Evolutionary conservation across 352 stramenopile genomes (phyloP), one percentile per base, ranked within the genome.

Genomic region (Phytophthora cactorum): DNA sequence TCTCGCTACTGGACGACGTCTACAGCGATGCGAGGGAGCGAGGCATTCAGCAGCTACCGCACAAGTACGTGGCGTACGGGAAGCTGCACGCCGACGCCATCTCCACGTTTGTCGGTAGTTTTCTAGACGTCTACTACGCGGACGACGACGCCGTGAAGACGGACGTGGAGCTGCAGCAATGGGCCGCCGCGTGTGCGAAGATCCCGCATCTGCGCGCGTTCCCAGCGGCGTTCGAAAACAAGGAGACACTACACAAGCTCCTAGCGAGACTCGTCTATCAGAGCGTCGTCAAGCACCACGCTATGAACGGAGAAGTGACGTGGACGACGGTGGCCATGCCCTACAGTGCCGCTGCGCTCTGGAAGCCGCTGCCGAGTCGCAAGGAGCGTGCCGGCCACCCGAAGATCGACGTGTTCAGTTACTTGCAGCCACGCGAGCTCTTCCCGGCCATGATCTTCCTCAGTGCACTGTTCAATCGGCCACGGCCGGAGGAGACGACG

Each of bases 301-400:
- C 70, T n/a, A 86, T 84, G 79, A 86, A 84, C 57, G 77, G 77
- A 36, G 51, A 74, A 27, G 61, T 71, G 46, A 81, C 69, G 25
- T 88, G 77, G 79, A 74, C 83, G 56, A 70, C 68, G 1, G 54
- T 74, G 8, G 61, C 67, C 10, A 81, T 77, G 55, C 80, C 78
- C 1, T 86, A 74, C 68, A 81, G 70, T 51, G 77, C 72, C 12
- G 60, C 66, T 1, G 77, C 67, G 46, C 68, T 86, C 34, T 88
- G 77, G 78, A 74, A 80, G 55, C 38, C 60, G 43, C 59, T 86
- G 32, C 79, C 75, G 8, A 70, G 53, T 2, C 36, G 31, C 14
- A 86, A 88, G 31, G 46, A 59, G 5, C 39, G 54, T 25, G 31
- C 70, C 43, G 58, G 70, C 22, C 63, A 72, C 17, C 0, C 65